Conservation (phyloP, 208 protist genomes). For the Acanthamoeba royreba region DNA sequence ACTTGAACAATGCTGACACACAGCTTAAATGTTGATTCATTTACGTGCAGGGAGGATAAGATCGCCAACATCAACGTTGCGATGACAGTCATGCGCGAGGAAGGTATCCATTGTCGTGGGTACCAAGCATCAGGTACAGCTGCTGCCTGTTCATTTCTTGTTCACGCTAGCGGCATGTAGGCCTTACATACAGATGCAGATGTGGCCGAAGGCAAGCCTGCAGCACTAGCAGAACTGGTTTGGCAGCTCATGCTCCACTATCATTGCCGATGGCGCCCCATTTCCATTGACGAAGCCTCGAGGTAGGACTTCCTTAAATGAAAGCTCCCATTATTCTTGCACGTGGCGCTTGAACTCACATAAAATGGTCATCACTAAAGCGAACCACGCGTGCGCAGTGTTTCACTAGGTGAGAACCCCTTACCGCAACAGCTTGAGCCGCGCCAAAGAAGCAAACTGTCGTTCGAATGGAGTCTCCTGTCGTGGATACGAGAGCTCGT, state of each 20-base stretch:
- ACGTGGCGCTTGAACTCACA: no score
- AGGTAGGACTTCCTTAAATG: background rate
- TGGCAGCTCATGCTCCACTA: slow-evolving; percentile 8
- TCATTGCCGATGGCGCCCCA: background rate
- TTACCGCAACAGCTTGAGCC: no score
- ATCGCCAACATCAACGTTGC: background rate
- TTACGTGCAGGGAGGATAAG: background rate
- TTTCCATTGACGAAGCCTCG: background rate
- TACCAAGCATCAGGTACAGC: background rate
- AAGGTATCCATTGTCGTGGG: background rate
- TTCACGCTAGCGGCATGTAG: no score
- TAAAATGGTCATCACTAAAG: no score
- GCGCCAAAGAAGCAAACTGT: background rate
- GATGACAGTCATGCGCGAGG: background rate
- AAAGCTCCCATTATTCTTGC: no score
- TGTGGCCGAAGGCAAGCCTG: background rate
- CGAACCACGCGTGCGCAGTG: no score
- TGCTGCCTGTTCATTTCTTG: background rate
- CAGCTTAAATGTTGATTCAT: background rate
- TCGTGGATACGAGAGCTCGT: background rate
- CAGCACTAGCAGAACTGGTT: background rate
- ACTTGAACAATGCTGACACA: background rate
- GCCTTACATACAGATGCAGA: background rate
- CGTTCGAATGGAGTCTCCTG: background rate
- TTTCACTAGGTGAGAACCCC: no score